Base-by-base conservation (phyloP, 163 green algal species). In the Scenedesmus sp. region DNA sequence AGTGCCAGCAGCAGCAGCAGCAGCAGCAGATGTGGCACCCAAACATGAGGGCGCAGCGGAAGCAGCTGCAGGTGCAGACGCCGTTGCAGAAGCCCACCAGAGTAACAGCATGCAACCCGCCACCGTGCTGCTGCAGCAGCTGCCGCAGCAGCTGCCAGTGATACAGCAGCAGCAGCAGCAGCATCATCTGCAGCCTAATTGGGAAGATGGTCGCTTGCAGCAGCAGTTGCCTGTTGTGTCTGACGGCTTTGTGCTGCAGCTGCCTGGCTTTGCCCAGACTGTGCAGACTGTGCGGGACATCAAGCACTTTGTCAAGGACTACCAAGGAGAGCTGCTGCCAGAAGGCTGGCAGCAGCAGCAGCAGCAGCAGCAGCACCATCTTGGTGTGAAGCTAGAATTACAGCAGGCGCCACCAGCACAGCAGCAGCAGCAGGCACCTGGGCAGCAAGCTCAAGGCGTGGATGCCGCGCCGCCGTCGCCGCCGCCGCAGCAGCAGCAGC, bases 271-370 rank as follows among this genome's bases (percentile, higher is more conserved):
- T n/a, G 30, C 30, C 4, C 0, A 72, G 53, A 42, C 20, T 7
- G 91, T 93, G 81, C 92, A 95, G 88, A 89, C 96, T 6, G 85
- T 99, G 51, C 92, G 96, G 40, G 97, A 99, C 95, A 97, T 95
- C 53, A 99, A 99, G 95, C 96, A 98, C 89, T 98, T 98, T 92
- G 89, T 98, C 5, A 98, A 99, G 92, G 89, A 96, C 76, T 98
- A 98, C 89, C 59, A 88, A 30, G 95, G 91, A 3, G 49, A 93
- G 82, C 61, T 85, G 20, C 86, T 92, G 49, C 73, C 51, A 26
- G 49, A 84, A 40, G 87, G 78, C 3, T 35, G 13, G 56, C 83
- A 42, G 83, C 83, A 86, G 44, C 40, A 65, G 86, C 86, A 90
- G 86, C 72, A 90, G 86, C 70, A 90, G 85, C 46, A n/a, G n/a